Conservation (phyloP, 352 stramenopile genomes). For the Pythium myriotylum region DNA sequence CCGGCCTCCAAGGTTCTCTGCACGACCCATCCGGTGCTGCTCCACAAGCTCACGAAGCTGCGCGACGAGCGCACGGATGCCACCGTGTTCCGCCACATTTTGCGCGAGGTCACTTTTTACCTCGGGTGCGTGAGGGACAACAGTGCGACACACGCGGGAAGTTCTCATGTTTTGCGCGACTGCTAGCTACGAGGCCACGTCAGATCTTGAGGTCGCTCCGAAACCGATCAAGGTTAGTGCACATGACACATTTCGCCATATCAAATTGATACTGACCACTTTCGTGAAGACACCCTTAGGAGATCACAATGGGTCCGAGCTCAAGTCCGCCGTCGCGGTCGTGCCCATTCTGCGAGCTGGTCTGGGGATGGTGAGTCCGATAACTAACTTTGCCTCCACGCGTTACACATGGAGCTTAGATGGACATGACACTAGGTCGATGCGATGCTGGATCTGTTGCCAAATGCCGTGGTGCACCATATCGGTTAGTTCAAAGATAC, state of each 20-base stretch:
- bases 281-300: slow-evolving; percentile 64
- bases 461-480: slow-evolving; percentile 95
- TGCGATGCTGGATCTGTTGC: slow-evolving; percentile 96
- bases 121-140: slow-evolving; percentile 83
- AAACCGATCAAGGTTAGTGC: slow-evolving; percentile 71
- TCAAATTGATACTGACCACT: neutral
- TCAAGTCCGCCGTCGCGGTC: slow-evolving; percentile 92
- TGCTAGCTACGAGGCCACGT: slow-evolving; percentile 78
- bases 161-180: neutral
- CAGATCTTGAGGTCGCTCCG: slow-evolving; percentile 60
- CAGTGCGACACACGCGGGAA: slow-evolving; percentile 72
- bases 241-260: too few relatives aligned
- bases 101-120: slow-evolving; percentile 98
- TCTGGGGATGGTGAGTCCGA: slow-evolving; percentile 86
- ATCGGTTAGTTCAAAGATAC: slow-evolving; percentile 71
- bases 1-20: slow-evolving; percentile 80
- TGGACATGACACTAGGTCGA: too few relatives aligned
- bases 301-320: slow-evolving; percentile 79
- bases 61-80: slow-evolving; percentile 93
- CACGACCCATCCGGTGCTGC: slow-evolving; percentile 90
- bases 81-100: slow-evolving; percentile 93
- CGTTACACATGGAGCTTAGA: too few relatives aligned
- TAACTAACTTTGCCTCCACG: too few relatives aligned
- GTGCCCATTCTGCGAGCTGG: slow-evolving; percentile 96
- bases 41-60: slow-evolving; percentile 97